These are phyloP conservation scores for Zalerion maritima DNA, from an alignment of 495 filamentous ascomycete genomes.

Conservation along the genomic window DNA sequence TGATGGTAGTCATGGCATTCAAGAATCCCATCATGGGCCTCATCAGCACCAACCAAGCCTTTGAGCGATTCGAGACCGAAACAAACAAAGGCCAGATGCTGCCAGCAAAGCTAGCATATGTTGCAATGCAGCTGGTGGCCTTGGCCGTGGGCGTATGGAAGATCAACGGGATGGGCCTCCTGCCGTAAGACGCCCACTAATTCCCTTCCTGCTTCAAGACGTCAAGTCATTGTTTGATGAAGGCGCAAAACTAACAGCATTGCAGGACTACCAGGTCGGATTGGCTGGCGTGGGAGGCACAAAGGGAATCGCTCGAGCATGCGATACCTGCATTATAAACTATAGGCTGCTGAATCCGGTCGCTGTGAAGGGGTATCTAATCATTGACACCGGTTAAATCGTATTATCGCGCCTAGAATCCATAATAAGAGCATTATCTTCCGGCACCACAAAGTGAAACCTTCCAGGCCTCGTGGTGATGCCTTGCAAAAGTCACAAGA, in stretches of 20 bases:
- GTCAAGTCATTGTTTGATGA: not conserved
- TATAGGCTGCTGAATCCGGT: not conserved
- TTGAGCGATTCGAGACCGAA: conserved; percentile 77
- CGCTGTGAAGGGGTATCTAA: too few species aligned
- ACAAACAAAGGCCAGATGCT: conserved; percentile 56
- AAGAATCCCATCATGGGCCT: conserved; percentile 87
- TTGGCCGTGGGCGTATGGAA: conserved; percentile 89
- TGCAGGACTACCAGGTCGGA: conserved; percentile 79
- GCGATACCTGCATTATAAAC: conserved; percentile 43
- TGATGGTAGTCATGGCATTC: conserved; percentile 99
- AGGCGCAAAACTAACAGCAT: conserved; percentile 15
- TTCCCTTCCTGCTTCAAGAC: not conserved
- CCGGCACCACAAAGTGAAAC: too few species aligned
- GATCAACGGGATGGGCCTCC: conserved; percentile 86
- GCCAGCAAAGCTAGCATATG: conserved; percentile 71
- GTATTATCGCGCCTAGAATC: too few species aligned
- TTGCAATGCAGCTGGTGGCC: conserved; percentile 70
- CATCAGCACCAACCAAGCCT: conserved; percentile 60
- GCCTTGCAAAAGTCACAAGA: too few species aligned
- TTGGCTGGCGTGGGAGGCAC: conserved; percentile 88
- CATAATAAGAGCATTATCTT: too few species aligned
- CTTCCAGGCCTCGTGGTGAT: too few species aligned
- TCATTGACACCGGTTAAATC: too few species aligned
- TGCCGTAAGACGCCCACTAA: conserved; percentile 76
- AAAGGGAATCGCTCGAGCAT: conserved; percentile 59